Evolutionary conservation across 2,329 filamentous ascomycete species (phyloP).

Genomic region (Verticillium tricorpus): DNA sequence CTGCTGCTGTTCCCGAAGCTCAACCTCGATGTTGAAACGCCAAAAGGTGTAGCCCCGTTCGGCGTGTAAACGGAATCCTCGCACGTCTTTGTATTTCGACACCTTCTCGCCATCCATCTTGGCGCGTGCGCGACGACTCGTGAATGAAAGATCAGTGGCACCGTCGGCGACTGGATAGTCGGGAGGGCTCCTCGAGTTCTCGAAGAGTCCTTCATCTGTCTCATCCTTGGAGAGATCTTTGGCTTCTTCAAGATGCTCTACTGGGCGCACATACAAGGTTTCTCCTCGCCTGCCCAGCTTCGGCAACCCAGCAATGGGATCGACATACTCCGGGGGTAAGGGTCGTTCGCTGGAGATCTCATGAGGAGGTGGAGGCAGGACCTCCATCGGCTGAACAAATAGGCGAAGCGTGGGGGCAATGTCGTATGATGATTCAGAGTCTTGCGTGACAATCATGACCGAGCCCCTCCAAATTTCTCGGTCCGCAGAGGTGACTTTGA

Average conservation of each 20-base stretch:
- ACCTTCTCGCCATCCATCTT: conserved; percentile 72
- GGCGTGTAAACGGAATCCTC: conserved; percentile 74
- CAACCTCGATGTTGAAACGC: conserved; percentile 93
- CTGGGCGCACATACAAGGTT: conserved; percentile 81
- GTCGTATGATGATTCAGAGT: conserved; percentile 77
- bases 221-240: conserved; percentile 76
- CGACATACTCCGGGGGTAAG: conserved; percentile 76
- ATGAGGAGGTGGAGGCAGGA: conserved; percentile 72
- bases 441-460: conserved; percentile 91
- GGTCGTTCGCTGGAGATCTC: conserved; percentile 60
- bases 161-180: conserved; percentile 39
- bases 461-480: conserved; percentile 88
- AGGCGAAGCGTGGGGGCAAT: conserved; percentile 74
- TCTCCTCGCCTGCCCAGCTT: conserved; percentile 82
- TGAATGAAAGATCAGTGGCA: conserved; percentile 45
- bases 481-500: conserved; percentile 36
- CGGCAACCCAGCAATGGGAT: conserved; percentile 81
- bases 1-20: conserved; percentile 72
- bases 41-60: conserved; percentile 92
- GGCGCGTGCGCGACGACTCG: conserved; percentile 47
- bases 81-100: conserved; percentile 77
- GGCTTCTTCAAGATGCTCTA: conserved; percentile 77
- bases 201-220: conserved; percentile 78
- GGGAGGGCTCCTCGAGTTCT: conserved; percentile 54
- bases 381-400: conserved; percentile 80